These are phyloP conservation scores for Neonectria faginata DNA, from an alignment of 2,329 filamentous ascomycete genomes.

Conservation along the genomic window DNA sequence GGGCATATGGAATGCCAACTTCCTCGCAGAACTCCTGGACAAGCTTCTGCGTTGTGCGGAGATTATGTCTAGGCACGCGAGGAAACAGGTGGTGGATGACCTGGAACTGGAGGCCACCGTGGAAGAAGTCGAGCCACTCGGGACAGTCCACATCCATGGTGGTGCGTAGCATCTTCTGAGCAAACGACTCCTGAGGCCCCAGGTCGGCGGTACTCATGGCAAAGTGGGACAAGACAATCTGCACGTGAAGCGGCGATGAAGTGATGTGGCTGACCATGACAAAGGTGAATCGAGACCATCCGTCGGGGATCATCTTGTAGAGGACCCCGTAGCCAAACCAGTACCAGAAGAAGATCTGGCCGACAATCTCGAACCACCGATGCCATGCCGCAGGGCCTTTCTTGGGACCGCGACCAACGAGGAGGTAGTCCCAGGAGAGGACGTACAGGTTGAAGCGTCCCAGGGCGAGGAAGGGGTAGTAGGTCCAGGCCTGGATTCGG, in stretches of 20 bases:
- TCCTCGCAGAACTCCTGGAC: conserved; percentile 86
- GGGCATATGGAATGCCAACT: conserved; percentile 84
- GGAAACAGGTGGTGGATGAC: conserved; percentile 89
- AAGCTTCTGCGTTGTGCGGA: conserved; percentile 78
- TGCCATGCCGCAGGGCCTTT: conserved; percentile 87
- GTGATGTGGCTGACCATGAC: conserved; percentile 84
- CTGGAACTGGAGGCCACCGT: conserved; percentile 90
- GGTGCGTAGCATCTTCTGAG: conserved; percentile 90
- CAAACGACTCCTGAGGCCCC: conserved; percentile 85
- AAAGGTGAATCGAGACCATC: conserved; percentile 77
- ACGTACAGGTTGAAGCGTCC: conserved; percentile 90
- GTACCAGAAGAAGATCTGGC: conserved; percentile 84
- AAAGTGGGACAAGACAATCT: conserved; percentile 93
- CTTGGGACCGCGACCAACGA: conserved; percentile 75
- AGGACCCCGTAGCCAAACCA: conserved; percentile 89
- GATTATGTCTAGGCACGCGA: conserved; percentile 85
- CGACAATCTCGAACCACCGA: conserved; percentile 80
- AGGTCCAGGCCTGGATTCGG: conserved; percentile 82
- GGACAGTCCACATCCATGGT: conserved; percentile 96
- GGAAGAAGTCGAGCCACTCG: conserved; percentile 88
- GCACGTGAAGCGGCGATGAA: conserved; percentile 84
- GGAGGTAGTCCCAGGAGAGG: conserved; percentile 82
- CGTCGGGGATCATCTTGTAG: conserved; percentile 77
- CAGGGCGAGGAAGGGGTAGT: conserved; percentile 83
- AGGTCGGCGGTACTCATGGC: conserved; percentile 92